These are phyloP conservation scores for Syncephalis plumigaleata DNA, from an alignment of 371 early-diverging fungal genomes.

Conservation along the genomic window DNA sequence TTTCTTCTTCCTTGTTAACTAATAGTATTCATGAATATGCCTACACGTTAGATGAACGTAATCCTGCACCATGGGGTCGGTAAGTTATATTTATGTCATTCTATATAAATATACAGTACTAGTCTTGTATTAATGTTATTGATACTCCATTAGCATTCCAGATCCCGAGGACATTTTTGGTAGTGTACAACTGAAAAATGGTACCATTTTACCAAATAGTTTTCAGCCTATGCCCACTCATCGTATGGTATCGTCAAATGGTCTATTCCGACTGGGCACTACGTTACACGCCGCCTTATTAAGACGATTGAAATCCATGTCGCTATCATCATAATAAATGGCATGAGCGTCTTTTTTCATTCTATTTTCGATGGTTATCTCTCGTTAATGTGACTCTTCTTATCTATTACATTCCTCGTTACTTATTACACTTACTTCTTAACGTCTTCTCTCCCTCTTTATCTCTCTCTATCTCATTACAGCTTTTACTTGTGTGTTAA, in stretches of 20 bases:
- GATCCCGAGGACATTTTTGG: conserved; percentile 71
- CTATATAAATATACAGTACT: not conserved
- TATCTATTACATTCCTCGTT: too few relatives aligned
- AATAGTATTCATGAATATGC: not conserved
- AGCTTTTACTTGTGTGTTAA: too few relatives aligned
- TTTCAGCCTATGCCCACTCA: conserved; percentile 63
- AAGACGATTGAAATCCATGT: too few relatives aligned
- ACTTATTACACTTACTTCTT: too few relatives aligned
- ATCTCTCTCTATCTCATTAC: too few relatives aligned
- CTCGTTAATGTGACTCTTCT: too few relatives aligned
- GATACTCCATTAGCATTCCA: conserved; percentile 21
- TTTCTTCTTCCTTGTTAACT: not conserved
- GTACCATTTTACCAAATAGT: conserved; percentile 22
- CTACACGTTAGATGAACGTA: not conserved
- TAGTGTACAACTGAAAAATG: conserved; percentile 34
- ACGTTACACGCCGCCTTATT: conserved; percentile 6
- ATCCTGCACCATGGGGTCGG: not conserved
- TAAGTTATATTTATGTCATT: not conserved
- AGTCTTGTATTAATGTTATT: not conserved
- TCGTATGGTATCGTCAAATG: conserved; percentile 41
- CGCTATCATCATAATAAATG: too few relatives aligned
- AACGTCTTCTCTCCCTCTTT: too few relatives aligned
- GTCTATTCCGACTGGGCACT: conserved; percentile 47
- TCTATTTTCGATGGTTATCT: too few relatives aligned
- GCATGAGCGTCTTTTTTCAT: too few relatives aligned